Conservation (phyloP, 2,329 filamentous ascomycete species). For the Trichoderma oligosporum region DNA sequence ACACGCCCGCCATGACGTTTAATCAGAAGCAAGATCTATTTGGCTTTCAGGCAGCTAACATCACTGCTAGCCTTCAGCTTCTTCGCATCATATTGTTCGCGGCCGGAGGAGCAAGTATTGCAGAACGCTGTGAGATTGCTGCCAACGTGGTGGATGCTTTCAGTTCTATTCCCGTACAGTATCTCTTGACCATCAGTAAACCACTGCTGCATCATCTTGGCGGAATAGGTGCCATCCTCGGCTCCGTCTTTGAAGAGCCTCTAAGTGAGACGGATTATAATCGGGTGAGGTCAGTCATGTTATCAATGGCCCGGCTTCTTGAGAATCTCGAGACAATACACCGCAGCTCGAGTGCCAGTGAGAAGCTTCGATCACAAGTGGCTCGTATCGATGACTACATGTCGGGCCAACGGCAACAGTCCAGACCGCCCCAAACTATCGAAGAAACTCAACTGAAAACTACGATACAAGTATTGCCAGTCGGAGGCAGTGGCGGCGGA, state of each 20-base stretch:
- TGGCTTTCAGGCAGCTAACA: conserved; percentile 37
- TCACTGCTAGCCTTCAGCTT: conserved; percentile 34
- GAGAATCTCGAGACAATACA: conserved; percentile 29
- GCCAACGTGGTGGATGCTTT: conserved; percentile 31
- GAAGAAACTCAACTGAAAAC: conserved; percentile 4
- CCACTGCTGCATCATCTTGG: conserved; percentile 34
- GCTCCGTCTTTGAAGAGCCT: conserved; percentile 33
- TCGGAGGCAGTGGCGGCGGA: not conserved
- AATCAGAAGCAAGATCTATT: conserved; percentile 31
- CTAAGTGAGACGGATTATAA: conserved; percentile 30
- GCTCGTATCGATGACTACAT: conserved; percentile 28
- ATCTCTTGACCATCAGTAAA: conserved; percentile 30
- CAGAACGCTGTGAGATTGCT: conserved; percentile 31
- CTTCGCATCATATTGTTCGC: conserved; percentile 33
- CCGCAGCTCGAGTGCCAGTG: conserved; percentile 24
- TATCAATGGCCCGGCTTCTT: conserved; percentile 32
- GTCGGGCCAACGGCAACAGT: conserved; percentile 20
- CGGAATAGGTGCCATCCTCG: conserved; percentile 34
- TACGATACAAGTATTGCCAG: not conserved
- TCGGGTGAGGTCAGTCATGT: conserved; percentile 29
- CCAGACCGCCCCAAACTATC: not conserved
- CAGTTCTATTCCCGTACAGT: conserved; percentile 23
- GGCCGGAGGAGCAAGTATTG: conserved; percentile 27
- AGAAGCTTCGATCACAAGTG: conserved; percentile 25
- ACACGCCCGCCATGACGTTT: conserved; percentile 27